Evolutionary conservation across 176 grass and related monocot species (phyloP), one percentile per base, ranked within the genome.

Genomic region (Puya raimondii): DNA sequence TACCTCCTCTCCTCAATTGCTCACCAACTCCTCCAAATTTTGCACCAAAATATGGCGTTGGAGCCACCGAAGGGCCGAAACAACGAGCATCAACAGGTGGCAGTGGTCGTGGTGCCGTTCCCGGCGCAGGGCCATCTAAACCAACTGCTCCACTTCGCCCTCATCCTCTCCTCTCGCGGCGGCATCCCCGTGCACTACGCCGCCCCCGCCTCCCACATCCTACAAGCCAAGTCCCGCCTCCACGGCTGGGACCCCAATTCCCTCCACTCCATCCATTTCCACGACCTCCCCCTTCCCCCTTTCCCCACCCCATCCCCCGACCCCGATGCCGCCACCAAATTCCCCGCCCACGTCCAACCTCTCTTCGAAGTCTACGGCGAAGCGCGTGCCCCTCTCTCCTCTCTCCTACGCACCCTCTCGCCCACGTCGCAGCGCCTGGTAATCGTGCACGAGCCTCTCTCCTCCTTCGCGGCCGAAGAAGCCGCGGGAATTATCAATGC

Each of bases 101-200:
- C 77, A 49, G 72, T 89, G 2, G 86, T 87, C 0, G 75, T 88
- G 50, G 81, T 95, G 52, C 86, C 91, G 20, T 78, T 78, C 68
- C 83, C 86, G 50, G 72, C 83, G 67, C 86, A 89, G 71, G 81
- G 86, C 57, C 82, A 95, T 69, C 84, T 95, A 49, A 86, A 89
- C 78, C 83, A 86, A 67, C 78, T 89, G 14, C 73, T 89, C 20
- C 83, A 89, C 69, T 65, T 94, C 2, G 84, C 91, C 6, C 74
- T 86, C 59, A 78, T 56, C 23, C 78, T 89, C 12, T 78, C 80
- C 2, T 71, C 68, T 66, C 65, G 76, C 1, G 78, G 80, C 15
- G 80, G 80, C 18, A 71, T 94, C 10, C 0, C 72, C 67, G 77
- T 92, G 64, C 85, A 92, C 82, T 92, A 86, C 73, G 90, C 86